Evolutionary conservation across 139 green algal genomes (phyloP).

Genomic region (Diplosphaera chodatii): DNA sequence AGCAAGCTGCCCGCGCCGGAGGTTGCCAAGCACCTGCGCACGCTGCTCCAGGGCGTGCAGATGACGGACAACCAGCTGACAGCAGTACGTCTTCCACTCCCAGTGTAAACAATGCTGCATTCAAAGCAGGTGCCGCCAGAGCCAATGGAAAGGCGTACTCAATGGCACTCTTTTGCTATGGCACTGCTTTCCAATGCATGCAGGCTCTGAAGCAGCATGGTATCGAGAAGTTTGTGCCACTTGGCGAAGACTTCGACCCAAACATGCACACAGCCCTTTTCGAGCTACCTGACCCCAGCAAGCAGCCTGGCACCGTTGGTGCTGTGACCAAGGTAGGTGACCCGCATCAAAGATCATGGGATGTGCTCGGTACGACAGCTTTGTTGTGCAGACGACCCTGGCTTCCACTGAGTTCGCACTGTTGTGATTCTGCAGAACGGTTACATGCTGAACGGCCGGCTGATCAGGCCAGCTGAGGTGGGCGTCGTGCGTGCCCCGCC

Average conservation of each 20-base stretch:
- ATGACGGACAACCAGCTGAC: slow-evolving; percentile 62
- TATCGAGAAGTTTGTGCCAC: slow-evolving; percentile 61
- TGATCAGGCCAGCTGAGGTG: slow-evolving; percentile 82
- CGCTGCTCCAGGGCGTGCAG: slow-evolving; percentile 75
- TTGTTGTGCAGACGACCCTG: not conserved
- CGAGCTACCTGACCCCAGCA: slow-evolving; percentile 69
- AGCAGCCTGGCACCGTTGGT: slow-evolving; percentile 69
- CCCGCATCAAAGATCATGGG: too few relatives aligned
- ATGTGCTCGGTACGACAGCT: too few relatives aligned
- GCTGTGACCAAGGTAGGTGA: slow-evolving; percentile 81
- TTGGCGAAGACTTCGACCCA: slow-evolving; percentile 88
- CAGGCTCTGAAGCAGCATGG: slow-evolving; percentile 72
- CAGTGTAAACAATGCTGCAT: too few relatives aligned
- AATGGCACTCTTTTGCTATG: too few relatives aligned
- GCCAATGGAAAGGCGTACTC: too few relatives aligned
- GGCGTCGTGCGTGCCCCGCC: slow-evolving; percentile 41
- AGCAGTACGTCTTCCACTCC: not conserved
- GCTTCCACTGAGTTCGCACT: too few relatives aligned
- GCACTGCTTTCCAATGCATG: too few relatives aligned
- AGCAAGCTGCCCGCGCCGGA: slow-evolving; percentile 30
- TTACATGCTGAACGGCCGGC: slow-evolving; percentile 76
- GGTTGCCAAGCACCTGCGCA: slow-evolving; percentile 46
- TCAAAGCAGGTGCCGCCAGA: too few relatives aligned
- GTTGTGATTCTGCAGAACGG: slow-evolving; percentile 65
- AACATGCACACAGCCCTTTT: slow-evolving; percentile 91